Evolutionary conservation across 1,139 yeast species (phyloP).

Genomic region (Yamadazyma dendronema): DNA sequence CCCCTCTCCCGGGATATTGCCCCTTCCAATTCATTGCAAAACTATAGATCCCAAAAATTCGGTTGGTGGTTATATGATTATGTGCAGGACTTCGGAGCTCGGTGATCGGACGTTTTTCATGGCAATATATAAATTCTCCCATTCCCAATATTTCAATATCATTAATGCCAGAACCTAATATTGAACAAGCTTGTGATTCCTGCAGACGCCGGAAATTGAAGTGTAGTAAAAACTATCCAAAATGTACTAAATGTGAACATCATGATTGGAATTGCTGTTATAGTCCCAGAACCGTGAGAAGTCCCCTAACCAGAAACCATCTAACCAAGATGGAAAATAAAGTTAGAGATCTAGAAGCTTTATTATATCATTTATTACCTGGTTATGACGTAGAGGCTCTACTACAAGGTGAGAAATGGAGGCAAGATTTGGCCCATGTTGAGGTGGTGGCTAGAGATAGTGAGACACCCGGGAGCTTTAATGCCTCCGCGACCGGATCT

Average conservation of each 20-base stretch:
- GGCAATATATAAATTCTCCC: conserved; percentile 5
- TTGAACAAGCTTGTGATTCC: conserved; percentile 58
- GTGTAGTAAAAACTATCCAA: conserved; percentile 67
- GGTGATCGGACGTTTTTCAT: conserved; percentile 14
- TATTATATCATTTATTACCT: conserved; percentile 45
- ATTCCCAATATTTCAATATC: background rate
- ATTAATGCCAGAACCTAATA: conserved; percentile 15
- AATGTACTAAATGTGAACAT: conserved; percentile 71
- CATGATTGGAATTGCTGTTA: conserved; percentile 76
- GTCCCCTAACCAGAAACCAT: conserved; percentile 81
- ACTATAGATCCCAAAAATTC: too few species aligned
- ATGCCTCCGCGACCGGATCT: too few species aligned
- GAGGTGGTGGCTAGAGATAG: background rate
- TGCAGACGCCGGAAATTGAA: conserved; percentile 57
- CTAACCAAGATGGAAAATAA: conserved; percentile 73
- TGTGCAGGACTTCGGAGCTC: conserved; percentile 9
- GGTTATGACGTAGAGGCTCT: conserved; percentile 25
- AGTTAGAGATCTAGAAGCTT: conserved; percentile 52
- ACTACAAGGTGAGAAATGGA: conserved; percentile 22
- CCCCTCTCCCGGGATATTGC: too few species aligned
- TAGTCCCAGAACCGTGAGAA: conserved; percentile 72
- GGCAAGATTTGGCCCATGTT: conserved; percentile 18
- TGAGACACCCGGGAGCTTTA: too few species aligned
- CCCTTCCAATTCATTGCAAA: too few species aligned
- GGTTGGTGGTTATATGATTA: too few species aligned